phyloP scores from a whole-genome alignment of 2,329 filamentous ascomycete species.

The Aurifilum marmelostoma region DNA sequence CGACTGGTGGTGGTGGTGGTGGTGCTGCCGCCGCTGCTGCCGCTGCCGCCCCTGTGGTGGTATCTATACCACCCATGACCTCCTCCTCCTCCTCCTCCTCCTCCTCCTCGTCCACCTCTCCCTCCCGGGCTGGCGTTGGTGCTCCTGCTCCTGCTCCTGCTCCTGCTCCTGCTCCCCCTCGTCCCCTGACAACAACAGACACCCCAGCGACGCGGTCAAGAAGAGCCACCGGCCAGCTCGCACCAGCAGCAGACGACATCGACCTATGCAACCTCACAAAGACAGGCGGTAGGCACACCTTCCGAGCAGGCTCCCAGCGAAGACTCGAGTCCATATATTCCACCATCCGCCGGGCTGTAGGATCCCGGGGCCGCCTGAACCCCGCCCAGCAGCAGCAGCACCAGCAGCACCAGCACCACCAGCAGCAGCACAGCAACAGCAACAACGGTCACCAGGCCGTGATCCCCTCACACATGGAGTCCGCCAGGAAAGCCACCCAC shows the following conservation, averaged over 20 bases:
- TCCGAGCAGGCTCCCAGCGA: slow-evolving; percentile 30
- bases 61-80: neutral
- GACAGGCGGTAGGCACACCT: slow-evolving; percentile 33
- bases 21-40: too few relatives aligned
- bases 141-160: neutral
- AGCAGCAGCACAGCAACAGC: neutral
- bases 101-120: slow-evolving; percentile 5
- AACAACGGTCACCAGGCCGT: slow-evolving; percentile 23
- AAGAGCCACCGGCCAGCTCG: neutral
- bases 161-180: neutral
- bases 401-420: slow-evolving; percentile 3
- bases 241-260: slow-evolving; percentile 16
- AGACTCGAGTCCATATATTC: slow-evolving; percentile 37
- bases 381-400: slow-evolving; percentile 5
- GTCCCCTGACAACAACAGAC: slow-evolving; percentile 7
- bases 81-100: too few relatives aligned
- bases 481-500: slow-evolving; percentile 21
- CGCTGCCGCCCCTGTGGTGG: slow-evolving; percentile 1
- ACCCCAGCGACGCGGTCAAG: neutral
- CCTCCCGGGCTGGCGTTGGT: neutral
- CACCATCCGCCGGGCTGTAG: slow-evolving; percentile 38
- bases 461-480: slow-evolving; percentile 29
- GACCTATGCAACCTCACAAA: slow-evolving; percentile 22
- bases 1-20: slow-evolving; percentile 4
- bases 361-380: slow-evolving; percentile 17